Base-by-base conservation (phyloP, 495 filamentous ascomycete species). In the Penicillium bialowiezense region DNA sequence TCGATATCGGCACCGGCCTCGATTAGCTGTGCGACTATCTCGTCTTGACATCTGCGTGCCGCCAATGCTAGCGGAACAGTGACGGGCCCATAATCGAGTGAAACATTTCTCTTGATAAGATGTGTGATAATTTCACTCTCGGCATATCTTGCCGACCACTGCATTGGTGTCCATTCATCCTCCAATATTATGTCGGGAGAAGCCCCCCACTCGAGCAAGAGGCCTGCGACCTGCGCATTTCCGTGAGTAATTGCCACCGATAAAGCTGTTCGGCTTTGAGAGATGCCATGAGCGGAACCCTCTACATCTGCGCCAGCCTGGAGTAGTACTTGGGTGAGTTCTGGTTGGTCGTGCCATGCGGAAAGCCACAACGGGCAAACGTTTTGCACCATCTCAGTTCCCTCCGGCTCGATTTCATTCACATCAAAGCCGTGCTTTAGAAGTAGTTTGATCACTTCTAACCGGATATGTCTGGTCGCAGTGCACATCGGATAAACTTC, bases 281-380 rank as follows among this genome's bases (percentile, higher is more conserved):
- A 14, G 6, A n/a, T 13, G 15, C 34, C 13, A 20, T 35, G 3
- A 35, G 24, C n/a, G 1, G 1, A n/a, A 3, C n/a, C 39, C 14
- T 49, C 10, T 2, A 48, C 9, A 39, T 54, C 33, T 24, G 51
- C 51, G 0, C 51, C 51, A 3, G 51, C 44, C 10, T 54, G 33
- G 3, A 54, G 17, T 1, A 54, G 45, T 1, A 35, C 29, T 26
- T 36, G 17, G 1, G 26, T 34, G 18, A 38, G 43, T 21, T 44
- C 44, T 18, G 14, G 12, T 38, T 40, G 19, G 17, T 44, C 45
- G 18, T 48, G 20, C 12, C 12, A n/a, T 13, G 24, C 35, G 12
- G 35, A 3, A 26, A 26, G 23, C 23, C 23, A 26, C 23, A 26
- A 26, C 3, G 23, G 23, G 23, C 23, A 26, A 26, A 26, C 23